Percentiles rank a stretch among this genome's conserved stretches.
Evolutionary conservation across 2,329 filamentous ascomycete species (phyloP).

Genomic region (Rugonectria rugulosa): DNA sequence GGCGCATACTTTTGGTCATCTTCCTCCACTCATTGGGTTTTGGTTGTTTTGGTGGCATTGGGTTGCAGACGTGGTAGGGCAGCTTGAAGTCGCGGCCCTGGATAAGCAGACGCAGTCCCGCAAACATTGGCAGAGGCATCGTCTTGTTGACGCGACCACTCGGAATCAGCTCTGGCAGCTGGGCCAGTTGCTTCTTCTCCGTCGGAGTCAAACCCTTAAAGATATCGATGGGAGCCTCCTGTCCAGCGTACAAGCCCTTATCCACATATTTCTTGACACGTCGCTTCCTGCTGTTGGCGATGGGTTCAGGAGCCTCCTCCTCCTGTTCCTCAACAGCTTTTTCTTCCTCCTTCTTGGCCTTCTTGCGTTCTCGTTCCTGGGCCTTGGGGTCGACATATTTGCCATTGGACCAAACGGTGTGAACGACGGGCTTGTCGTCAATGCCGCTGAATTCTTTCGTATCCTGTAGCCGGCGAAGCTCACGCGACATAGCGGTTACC

Average conservation of each 20-base stretch:
- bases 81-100: conserved; percentile 84
- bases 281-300: conserved; percentile 49
- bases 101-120: conserved; percentile 74
- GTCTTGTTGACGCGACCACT: conserved; percentile 60
- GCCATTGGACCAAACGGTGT: conserved; percentile 71
- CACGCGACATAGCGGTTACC: conserved; percentile 59
- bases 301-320: conserved; percentile 48
- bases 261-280: conserved; percentile 78
- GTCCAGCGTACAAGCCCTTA: conserved; percentile 88
- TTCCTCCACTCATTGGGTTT: conserved; percentile 95
- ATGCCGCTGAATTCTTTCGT: conserved; percentile 68
- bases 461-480: conserved; percentile 66
- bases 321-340: conserved; percentile 31
- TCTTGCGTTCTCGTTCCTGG: conserved; percentile 47
- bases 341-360: conserved; percentile 39
- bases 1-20: conserved; percentile 81
- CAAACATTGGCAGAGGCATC: conserved; percentile 81
- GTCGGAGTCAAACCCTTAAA: conserved; percentile 55
- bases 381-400: conserved; percentile 63
- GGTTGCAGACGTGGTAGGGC: conserved; percentile 89
- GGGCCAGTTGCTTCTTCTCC: conserved; percentile 61
- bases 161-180: conserved; percentile 55
- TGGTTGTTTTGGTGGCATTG: conserved; percentile 82
- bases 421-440: conserved; percentile 63
- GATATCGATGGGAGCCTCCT: conserved; percentile 63